Conservation (phyloP, 2,329 filamentous ascomycete species). For the Aspergillus sp. region DNA sequence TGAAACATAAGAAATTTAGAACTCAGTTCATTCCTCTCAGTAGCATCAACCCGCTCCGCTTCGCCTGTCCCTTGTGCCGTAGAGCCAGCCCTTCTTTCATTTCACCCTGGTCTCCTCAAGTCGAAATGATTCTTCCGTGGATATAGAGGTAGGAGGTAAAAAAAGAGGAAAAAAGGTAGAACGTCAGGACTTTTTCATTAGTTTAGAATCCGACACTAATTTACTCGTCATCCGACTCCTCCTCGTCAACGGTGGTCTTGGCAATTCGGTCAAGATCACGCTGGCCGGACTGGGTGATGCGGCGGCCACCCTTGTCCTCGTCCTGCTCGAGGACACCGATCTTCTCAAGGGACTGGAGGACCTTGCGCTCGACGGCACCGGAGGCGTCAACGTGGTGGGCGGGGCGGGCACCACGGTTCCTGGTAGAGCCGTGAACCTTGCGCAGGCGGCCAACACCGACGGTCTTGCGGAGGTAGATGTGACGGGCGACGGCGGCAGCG, state of each 20-base stretch:
- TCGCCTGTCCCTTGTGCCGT: not conserved
- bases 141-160: conserved; percentile 1
- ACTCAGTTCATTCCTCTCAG: conserved; percentile 20
- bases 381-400: conserved; percentile 94
- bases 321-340: conserved; percentile 97
- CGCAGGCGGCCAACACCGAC: conserved; percentile 97
- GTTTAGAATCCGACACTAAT: conserved; percentile 31
- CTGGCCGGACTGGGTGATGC: conserved; percentile 97
- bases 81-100: not conserved
- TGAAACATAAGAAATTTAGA: conserved; percentile 25
- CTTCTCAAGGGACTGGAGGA: conserved; percentile 97
- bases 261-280: conserved; percentile 97
- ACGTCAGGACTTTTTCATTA: conserved; percentile 29
- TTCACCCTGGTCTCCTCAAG: not conserved
- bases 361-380: conserved; percentile 94
- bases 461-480: conserved; percentile 99
- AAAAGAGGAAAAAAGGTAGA: conserved; percentile 11
- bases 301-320: conserved; percentile 96
- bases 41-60: conserved; percentile 1
- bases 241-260: conserved; percentile 63
- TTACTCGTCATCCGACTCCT: conserved; percentile 47
- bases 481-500: conserved; percentile 90
- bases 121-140: not conserved
- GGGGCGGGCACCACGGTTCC: conserved; percentile 93
- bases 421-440: conserved; percentile 92